Conservation (phyloP, 2,329 filamentous ascomycete genomes). For the Ophiostoma ips region DNA sequence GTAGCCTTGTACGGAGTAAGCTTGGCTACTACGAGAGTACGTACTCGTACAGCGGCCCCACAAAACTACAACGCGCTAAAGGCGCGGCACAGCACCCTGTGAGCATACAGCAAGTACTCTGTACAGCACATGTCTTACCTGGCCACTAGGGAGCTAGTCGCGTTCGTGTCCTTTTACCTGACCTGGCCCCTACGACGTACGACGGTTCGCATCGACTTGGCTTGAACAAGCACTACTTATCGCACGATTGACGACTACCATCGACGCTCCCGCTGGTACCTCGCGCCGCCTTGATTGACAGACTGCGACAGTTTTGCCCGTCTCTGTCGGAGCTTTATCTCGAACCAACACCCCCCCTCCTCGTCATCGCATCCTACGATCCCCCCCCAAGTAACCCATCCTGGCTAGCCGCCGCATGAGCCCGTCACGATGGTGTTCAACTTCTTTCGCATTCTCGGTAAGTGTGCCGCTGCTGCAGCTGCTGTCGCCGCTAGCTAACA, state of each 20-base stretch:
- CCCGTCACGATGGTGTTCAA: constrained; percentile 35
- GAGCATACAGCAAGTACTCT: neutral
- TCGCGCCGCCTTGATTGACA: too few relatives aligned
- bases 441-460: constrained; percentile 44
- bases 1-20: too few relatives aligned
- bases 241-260: too few relatives aligned
- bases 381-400: neutral
- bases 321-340: neutral
- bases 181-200: neutral
- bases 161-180: constrained; percentile 28
- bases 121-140: neutral
- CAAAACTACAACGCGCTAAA: neutral
- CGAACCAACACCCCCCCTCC: too few relatives aligned
- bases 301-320: too few relatives aligned
- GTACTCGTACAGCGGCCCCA: neutral
- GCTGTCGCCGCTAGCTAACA: neutral
- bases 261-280: too few relatives aligned
- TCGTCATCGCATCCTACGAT: too few relatives aligned
- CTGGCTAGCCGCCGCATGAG: neutral
- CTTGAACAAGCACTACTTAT: too few relatives aligned
- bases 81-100: constrained; percentile 1
- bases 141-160: constrained; percentile 27
- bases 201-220: too few relatives aligned
- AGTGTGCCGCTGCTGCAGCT: neutral
- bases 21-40: neutral